Base-by-base conservation (phyloP, 2,329 filamentous ascomycete genomes). In the Fusarium citri region DNA sequence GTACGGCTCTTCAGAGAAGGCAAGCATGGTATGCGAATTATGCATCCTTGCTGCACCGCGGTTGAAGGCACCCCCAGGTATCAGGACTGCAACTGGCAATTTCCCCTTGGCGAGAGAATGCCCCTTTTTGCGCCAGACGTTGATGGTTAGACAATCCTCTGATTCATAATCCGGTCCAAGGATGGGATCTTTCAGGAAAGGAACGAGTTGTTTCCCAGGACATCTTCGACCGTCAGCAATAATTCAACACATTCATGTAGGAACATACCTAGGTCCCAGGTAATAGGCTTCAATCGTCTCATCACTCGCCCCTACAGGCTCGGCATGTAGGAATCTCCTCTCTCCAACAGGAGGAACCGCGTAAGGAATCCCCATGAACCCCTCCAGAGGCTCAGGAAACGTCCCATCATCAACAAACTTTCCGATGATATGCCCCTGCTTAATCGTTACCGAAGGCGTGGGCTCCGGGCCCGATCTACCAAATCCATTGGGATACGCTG, bases 351-450 rank as follows among this genome's bases (percentile, higher is more conserved):
- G 83, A n/a, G 82, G 80, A 11, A 82, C 68, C 0, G 82, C 83
- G 72, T 85, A 86, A 0, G 82, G 83, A 42, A 86, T 81, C 2
- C 83, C 83, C 46, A 84, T 78, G 63, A 86, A 86, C 3, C 77
- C 73, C 49, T 82, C 79, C 6, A 81, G 55, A 1, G 77, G 75
- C n/a, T 76, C 43, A 18, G 73, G 74, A 59, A 76, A 77, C 1
- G 61, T 72, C 16, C 74, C 76, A 63, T 79, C 65, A n/a, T 74
- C 69, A 57, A 80, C 66, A 7, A 77, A 59, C 26, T 74, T 76
- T 2, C 79, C 78, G 54, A 78, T 43, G 14, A 81, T 66, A 2
- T 64, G 71, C 0, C 78, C 79, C 58, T 80, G 76, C 23, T 70
- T 63, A n/a, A 77, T 76, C 16, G 51, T 76, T 10, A 78, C 76